Evolutionary conservation across 2,329 filamentous ascomycete genomes (phyloP), one percentile per base, ranked within the genome.

Genomic region (Calonectria honghensis): DNA sequence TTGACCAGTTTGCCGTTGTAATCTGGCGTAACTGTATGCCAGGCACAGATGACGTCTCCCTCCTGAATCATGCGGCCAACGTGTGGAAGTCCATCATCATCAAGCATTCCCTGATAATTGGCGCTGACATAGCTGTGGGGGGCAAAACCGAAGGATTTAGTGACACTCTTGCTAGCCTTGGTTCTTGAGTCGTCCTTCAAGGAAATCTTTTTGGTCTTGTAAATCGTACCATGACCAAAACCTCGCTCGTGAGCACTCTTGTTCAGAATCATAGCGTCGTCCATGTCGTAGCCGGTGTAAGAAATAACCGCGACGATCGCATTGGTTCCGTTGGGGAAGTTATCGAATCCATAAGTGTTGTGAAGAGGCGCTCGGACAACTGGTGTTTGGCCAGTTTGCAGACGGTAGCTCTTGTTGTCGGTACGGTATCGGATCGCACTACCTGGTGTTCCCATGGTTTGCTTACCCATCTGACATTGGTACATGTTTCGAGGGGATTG

Each of bases 401-500:
- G 87, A 77, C 94, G 93, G 86, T 99, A 99, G 80, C 95, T 92
- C 88, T 99, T 99, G 91, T 99, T 98, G 87, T 99, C 97, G 64
- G 96, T 98, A 83, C 97, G 93, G 86, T 97, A 94, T 73, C 92
- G 91, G 76, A 96, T 88, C 3, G 96, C 94, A 10, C 96, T 94
- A 73, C 94, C 96, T 4, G 96, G 96, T 31, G 97, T 98, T 85
- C 97, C 97, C 97, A 99, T 99, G 0, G 96, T 96, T 88, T 99
- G 97, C 85, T 99, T 99, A 87, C 95, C 96, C 97, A 98, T 98
- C 89, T 98, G 97, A 87, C 96, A 98, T 84, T 98, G 95, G 84
- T 98, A 99, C 96, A 98, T 98, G 87, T 99, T 99, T 90, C 97
- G 91, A 1, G 97, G 97, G 18, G 96, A 98, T 85, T 99, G 97